Evolutionary conservation across 352 stramenopile species (phyloP).

Genomic region (Globisporangium iwayamae): DNA sequence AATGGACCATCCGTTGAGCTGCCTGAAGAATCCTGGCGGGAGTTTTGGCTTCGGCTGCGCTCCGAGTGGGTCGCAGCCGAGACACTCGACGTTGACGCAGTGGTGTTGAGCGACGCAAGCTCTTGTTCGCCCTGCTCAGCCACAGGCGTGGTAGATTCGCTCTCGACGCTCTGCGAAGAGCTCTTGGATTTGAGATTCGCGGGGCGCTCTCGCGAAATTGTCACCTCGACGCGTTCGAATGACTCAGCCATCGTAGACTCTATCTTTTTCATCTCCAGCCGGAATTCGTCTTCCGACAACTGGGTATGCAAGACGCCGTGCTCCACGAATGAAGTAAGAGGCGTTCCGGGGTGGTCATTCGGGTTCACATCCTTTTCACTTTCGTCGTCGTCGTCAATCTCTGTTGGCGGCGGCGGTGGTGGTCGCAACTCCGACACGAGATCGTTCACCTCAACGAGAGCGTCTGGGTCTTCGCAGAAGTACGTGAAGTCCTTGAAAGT

Average conservation of each 20-base stretch:
- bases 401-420: conserved; percentile 33
- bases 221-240: conserved; percentile 78
- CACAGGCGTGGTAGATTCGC: conserved; percentile 8
- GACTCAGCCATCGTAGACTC: conserved; percentile 63
- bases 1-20: conserved; percentile 30
- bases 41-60: conserved; percentile 30
- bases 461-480: conserved; percentile 85
- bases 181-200: conserved; percentile 30
- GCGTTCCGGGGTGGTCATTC: conserved; percentile 52
- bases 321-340: conserved; percentile 81
- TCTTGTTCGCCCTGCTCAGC: not conserved
- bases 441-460: conserved; percentile 78
- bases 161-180: conserved; percentile 30
- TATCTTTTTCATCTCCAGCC: conserved; percentile 63
- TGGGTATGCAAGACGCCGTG: conserved; percentile 55
- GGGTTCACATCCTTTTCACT: conserved; percentile 5
- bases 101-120: conserved; percentile 8
- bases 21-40: conserved; percentile 24
- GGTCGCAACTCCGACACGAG: conserved; percentile 78
- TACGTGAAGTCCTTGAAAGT: conserved; percentile 91
- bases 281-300: conserved; percentile 44
- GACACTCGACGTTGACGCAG: conserved; percentile 16
- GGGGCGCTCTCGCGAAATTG: conserved; percentile 67
- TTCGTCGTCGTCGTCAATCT: conserved; percentile 26
- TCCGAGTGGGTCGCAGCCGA: conserved; percentile 17